phyloP scores from a whole-genome alignment of 2,329 filamentous ascomycete genomes.

The Venturia asperata region DNA sequence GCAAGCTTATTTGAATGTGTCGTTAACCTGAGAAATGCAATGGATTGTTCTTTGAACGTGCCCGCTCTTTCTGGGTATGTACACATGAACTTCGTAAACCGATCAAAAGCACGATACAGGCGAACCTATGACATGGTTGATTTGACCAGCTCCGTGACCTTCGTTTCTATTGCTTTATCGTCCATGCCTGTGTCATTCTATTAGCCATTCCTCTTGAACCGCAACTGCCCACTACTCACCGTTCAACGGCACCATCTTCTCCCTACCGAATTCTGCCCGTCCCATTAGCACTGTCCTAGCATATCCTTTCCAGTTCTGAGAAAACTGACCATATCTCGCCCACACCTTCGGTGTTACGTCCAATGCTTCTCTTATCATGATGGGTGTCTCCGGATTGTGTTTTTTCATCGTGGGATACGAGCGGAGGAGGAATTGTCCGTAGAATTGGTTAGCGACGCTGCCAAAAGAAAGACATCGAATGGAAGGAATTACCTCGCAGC shows the following conservation, averaged over 20 bases:
- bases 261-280: slow-evolving; percentile 55
- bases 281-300: slow-evolving; percentile 13
- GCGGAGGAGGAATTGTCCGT: slow-evolving; percentile 78
- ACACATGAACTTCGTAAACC: not conserved
- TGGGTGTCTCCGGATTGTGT: slow-evolving; percentile 89
- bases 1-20: not conserved
- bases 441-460: slow-evolving; percentile 9
- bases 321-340: slow-evolving; percentile 75
- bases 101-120: not conserved
- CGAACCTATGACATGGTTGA: slow-evolving; percentile 11
- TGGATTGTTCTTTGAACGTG: not conserved
- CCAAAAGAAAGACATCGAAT: not conserved
- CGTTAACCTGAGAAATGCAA: not conserved
- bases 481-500: slow-evolving; percentile 61
- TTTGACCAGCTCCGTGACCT: slow-evolving; percentile 57
- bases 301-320: not conserved
- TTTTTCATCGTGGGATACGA: slow-evolving; percentile 99
- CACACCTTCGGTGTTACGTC: slow-evolving; percentile 80
- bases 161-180: slow-evolving; percentile 64
- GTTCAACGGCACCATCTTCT: slow-evolving; percentile 56
- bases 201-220: not conserved
- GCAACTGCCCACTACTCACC: slow-evolving; percentile 37
- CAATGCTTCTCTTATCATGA: slow-evolving; percentile 86
- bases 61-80: not conserved
- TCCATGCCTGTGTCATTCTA: slow-evolving; percentile 47